A percentile compares a stretch with the other conserved stretches of the same genome.
These are phyloP conservation scores for Amylocarpus encephaloides DNA, from an alignment of 2,329 filamentous ascomycete species.

Conservation along the genomic window DNA sequence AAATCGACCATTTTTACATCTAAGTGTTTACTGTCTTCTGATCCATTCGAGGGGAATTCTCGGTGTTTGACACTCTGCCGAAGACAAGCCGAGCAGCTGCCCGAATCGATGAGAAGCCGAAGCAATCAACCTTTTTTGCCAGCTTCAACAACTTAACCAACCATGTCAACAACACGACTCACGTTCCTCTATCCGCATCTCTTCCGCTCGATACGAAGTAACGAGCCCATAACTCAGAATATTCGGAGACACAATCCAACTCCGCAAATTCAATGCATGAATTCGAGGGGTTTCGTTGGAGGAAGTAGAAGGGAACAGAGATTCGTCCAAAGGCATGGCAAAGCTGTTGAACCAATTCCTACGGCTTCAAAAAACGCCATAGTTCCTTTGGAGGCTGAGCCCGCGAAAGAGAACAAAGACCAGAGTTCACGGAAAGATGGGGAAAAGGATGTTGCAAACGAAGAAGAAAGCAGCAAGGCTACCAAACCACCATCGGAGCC, in stretches of 20 bases:
- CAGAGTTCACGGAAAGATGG: conserved; percentile 1
- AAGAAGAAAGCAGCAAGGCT: not conserved
- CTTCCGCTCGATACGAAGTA: conserved; percentile 46
- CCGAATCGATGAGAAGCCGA: not conserved
- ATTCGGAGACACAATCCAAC: conserved; percentile 25
- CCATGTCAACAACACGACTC: conserved; percentile 56
- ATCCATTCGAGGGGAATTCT: too few species aligned
- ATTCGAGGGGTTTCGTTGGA: conserved; percentile 34
- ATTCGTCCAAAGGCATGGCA: conserved; percentile 52
- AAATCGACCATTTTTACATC: too few species aligned
- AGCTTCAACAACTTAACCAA: conserved; percentile 7
- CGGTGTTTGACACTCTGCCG: not conserved
- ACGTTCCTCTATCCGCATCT: conserved; percentile 65
- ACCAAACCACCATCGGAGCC: conserved; percentile 7
- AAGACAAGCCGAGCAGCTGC: not conserved
- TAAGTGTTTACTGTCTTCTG: too few species aligned
- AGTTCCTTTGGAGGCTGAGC: conserved; percentile 12
- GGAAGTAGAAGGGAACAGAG: conserved; percentile 34
- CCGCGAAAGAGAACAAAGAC: conserved; percentile 4
- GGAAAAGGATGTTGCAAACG: conserved; percentile 6
- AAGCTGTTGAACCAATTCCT: conserved; percentile 50
- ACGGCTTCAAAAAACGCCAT: conserved; percentile 18
- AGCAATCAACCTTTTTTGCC: conserved; percentile 1
- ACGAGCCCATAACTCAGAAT: conserved; percentile 39
- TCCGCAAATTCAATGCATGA: conserved; percentile 18